A percentile compares a stretch with the other conserved stretches of the same genome.
These are phyloP conservation scores for Daedalea quercina DNA, from an alignment of 768 basidiomycete species.

Conservation along the genomic window DNA sequence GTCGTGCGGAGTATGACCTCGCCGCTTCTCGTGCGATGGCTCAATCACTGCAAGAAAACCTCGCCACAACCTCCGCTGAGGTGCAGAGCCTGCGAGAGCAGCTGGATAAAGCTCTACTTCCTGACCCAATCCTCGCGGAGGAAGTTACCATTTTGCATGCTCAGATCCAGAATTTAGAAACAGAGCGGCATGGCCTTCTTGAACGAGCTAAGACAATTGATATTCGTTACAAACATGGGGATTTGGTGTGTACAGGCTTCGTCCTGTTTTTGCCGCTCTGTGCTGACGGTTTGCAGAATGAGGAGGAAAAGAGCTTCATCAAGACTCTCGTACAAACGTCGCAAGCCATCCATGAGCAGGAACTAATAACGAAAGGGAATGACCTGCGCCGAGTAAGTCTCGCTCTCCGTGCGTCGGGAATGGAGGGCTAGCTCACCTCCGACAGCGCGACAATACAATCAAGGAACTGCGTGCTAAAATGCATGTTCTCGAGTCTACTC, in stretches of 20 bases:
- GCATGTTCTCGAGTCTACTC: slow-evolving; percentile 21
- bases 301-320: slow-evolving; percentile 27
- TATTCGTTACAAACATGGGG: slow-evolving; percentile 23
- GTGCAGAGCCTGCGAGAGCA: slow-evolving; percentile 12
- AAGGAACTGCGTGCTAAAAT: slow-evolving; percentile 23
- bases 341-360: slow-evolving; percentile 26
- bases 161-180: slow-evolving; percentile 16
- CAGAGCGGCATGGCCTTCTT: slow-evolving; percentile 14
- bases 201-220: slow-evolving; percentile 20
- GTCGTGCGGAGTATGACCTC: slow-evolving; percentile 12
- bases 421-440: not conserved
- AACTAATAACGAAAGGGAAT: slow-evolving; percentile 27
- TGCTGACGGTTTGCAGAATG: slow-evolving; percentile 14
- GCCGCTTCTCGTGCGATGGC: slow-evolving; percentile 11
- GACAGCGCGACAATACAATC: slow-evolving; percentile 26
- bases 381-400: slow-evolving; percentile 26
- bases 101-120: slow-evolving; percentile 13
- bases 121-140: slow-evolving; percentile 13
- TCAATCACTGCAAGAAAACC: slow-evolving; percentile 10
- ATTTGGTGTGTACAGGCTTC: slow-evolving; percentile 18
- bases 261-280: not conserved
- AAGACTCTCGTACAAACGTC: slow-evolving; percentile 23
- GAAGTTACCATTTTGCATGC: slow-evolving; percentile 18
- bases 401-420: not conserved
- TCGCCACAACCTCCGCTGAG: slow-evolving; percentile 10